phyloP scores from a whole-genome alignment of 192 early-diverging fungal species.

The Coemansia sp. region DNA sequence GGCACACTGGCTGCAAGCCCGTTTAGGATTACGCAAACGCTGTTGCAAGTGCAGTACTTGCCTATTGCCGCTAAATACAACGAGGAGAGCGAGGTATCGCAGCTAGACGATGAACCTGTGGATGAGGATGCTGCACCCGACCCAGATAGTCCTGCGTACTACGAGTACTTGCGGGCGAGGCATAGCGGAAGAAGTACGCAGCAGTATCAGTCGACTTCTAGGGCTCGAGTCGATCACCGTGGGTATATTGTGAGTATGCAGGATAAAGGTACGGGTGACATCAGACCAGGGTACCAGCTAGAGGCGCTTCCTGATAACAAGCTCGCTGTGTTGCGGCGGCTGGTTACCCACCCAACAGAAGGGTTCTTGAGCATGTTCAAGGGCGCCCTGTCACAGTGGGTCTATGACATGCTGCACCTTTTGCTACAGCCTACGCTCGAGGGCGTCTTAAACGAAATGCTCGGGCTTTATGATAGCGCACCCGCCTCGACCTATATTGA shows the following conservation, averaged over 20 bases:
- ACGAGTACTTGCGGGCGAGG: constrained; percentile 55
- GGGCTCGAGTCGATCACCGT: constrained; percentile 49
- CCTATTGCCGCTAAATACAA: constrained; percentile 45
- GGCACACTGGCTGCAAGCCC: constrained; percentile 64
- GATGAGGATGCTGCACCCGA: constrained; percentile 33
- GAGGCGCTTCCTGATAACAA: constrained; percentile 64
- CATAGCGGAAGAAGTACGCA: constrained; percentile 27
- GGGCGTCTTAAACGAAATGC: constrained; percentile 84
- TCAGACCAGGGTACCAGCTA: constrained; percentile 66
- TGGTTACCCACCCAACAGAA: constrained; percentile 68
- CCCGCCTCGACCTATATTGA: constrained; percentile 64
- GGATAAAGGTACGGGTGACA: constrained; percentile 62
- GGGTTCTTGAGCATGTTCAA: constrained; percentile 60
- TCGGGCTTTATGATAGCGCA: constrained; percentile 87
- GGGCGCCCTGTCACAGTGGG: constrained; percentile 81
- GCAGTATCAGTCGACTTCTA: constrained; percentile 15
- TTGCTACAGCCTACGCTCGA: constrained; percentile 87
- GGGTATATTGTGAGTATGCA: constrained; percentile 66
- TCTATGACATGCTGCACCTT: constrained; percentile 73
- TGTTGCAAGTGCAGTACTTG: constrained; percentile 78
- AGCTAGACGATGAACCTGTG: background rate
- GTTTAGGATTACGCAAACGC: constrained; percentile 68
- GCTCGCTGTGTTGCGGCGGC: constrained; percentile 59
- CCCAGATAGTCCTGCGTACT: constrained; percentile 56
- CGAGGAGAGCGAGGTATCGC: background rate